Evolutionary conservation across 176 grass and related monocot species (phyloP).

Genomic region (Oryza australiensis): DNA sequence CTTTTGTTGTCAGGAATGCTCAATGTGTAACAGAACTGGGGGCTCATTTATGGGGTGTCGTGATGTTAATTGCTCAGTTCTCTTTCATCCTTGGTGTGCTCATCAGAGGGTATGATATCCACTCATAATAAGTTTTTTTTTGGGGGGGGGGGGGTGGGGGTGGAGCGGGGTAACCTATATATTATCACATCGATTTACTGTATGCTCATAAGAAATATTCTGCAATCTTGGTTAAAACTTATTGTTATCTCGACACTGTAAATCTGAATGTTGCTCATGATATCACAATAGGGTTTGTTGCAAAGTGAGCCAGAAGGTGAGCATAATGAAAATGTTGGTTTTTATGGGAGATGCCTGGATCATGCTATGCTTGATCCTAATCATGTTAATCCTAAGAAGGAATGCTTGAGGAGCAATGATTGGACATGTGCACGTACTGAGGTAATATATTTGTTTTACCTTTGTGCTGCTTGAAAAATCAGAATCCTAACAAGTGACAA

Average conservation of each 20-base stretch:
- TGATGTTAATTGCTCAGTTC: slow-evolving; percentile 59
- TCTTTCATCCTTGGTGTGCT: slow-evolving; percentile 98
- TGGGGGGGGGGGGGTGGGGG: no score
- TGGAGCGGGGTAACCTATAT: neutral
- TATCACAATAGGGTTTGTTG: slow-evolving; percentile 64
- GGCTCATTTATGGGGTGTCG: slow-evolving; percentile 87
- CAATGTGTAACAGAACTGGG: slow-evolving; percentile 71
- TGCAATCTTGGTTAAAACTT: slow-evolving; percentile 6
- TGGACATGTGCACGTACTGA: slow-evolving; percentile 72
- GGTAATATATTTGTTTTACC: slow-evolving; percentile 47
- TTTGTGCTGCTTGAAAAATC: slow-evolving; percentile 19
- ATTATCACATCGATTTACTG: slow-evolving; percentile 7
- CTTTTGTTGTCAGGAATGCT: slow-evolving; percentile 64
- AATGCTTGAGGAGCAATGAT: slow-evolving; percentile 47
- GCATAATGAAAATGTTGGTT: slow-evolving; percentile 73
- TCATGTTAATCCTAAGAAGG: slow-evolving; percentile 44
- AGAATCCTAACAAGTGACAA: slow-evolving; percentile 16
- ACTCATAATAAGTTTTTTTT: slow-evolving; percentile 2
- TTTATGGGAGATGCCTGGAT: slow-evolving; percentile 82
- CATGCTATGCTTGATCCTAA: slow-evolving; percentile 53
- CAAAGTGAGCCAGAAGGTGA: slow-evolving; percentile 95
- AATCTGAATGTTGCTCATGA: slow-evolving; percentile 14
- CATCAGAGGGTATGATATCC: slow-evolving; percentile 68
- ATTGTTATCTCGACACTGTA: neutral
- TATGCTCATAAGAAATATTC: slow-evolving; percentile 17